Evolutionary conservation across 2,329 filamentous ascomycete genomes (phyloP).

Genomic region (Camillea tinctor): DNA sequence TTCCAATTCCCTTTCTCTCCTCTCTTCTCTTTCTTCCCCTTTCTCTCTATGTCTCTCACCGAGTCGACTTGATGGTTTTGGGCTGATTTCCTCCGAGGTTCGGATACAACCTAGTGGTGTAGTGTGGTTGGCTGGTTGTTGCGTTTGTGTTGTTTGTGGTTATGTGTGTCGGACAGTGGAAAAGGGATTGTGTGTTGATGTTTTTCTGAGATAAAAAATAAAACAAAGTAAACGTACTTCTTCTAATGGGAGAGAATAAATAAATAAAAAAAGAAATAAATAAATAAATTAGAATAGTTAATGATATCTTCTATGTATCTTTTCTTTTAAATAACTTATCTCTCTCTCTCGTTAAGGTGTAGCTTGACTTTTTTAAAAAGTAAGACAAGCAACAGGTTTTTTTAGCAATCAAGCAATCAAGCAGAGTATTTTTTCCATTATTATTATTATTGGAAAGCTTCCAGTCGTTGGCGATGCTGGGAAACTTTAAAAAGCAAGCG

Average conservation of each 20-base stretch:
- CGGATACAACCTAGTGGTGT: not conserved
- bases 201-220: not conserved
- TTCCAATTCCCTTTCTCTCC: not conserved
- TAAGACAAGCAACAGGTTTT: not conserved
- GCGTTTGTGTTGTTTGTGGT: no score
- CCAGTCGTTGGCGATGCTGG: not conserved
- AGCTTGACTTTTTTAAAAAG: not conserved
- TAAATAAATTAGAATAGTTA: not conserved
- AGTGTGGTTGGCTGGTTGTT: no score
- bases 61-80: not conserved
- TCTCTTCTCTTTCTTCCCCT: no score
- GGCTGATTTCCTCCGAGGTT: not conserved
- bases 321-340: not conserved
- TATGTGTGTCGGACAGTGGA: not conserved
- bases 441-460: not conserved
- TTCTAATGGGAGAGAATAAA: no score
- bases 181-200: not conserved
- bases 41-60: not conserved
- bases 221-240: not conserved
- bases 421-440: not conserved
- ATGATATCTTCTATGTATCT: not conserved
- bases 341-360: not conserved
- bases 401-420: not conserved
- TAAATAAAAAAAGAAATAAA: not conserved
- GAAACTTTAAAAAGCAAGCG: slow-evolving; percentile 22